Evolutionary conservation across 2,329 filamentous ascomycete genomes (phyloP), one percentile per base, ranked within the genome.

Genomic region (Pezicula neosporulosa): DNA sequence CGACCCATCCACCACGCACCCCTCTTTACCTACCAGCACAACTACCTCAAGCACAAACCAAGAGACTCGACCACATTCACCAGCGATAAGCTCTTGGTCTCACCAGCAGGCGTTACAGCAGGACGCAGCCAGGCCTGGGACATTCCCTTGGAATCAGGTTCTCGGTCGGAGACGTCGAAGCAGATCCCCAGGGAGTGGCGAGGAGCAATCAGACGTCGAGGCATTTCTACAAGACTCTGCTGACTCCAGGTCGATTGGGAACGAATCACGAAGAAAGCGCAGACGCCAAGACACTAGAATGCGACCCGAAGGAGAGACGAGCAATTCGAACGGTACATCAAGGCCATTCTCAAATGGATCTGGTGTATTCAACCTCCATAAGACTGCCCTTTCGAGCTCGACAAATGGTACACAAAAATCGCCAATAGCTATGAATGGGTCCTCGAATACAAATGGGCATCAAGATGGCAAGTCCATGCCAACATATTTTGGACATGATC

Each of bases 401-500:
- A 59, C 75, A 39, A 82, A 82, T 62, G 77, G 78, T 38, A 68
- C 71, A 24, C 68, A 73, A 46, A 78, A 78, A 58, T 54, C 72
- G 12, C 65, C 70, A 49, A 67, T 70, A 51, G 66, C 75, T 18
- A 66, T 77, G 47, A 88, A 87, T 62, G 82, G 85, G 35, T 77
- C 80, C 37, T 69, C 76, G 15, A 59, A 48, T 51, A 61, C 56
- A 54, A 66, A 66, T 50, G 62, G 63, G 2, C 60, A 64, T 45
- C 35, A 47, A 24, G 47, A 42, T 52, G 47, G 35, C 48, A 63
- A 64, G 51, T 44, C 50, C 16, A 51, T 44, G 38, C 50, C 57
- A 42, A 70, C 68, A 27, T 97, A 95, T 68, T 87, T 85, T 64
- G 92, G 91, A 16, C 93, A 97, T 66, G 83, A 94, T 66, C 83